Evolutionary conservation across 169 alveolate species (phyloP).

Genomic region (Cryptosporidium parvum): DNA sequence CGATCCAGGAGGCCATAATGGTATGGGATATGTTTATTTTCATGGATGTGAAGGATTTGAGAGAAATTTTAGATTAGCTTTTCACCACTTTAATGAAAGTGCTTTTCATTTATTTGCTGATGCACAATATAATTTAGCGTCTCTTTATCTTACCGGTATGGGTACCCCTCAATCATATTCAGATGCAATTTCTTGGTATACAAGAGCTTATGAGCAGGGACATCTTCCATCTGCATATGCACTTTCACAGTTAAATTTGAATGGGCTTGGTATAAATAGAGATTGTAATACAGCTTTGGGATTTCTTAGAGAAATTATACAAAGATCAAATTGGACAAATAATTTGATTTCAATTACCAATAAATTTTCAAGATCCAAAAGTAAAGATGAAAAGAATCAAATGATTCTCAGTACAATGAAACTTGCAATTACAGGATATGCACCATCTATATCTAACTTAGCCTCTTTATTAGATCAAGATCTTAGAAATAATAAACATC

Average conservation of each 20-base stretch:
- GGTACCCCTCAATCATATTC: constrained; percentile 69
- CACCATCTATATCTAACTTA: constrained; percentile 47
- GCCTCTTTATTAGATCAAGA: constrained; percentile 42
- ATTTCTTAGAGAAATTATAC: constrained; percentile 3
- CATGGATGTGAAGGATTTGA: constrained; percentile 63
- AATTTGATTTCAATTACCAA: background rate
- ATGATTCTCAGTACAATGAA: constrained; percentile 34
- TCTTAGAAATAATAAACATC: background rate
- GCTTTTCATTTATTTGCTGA: constrained; percentile 67
- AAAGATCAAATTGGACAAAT: constrained; percentile 15
- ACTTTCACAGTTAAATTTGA: constrained; percentile 54
- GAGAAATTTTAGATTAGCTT: constrained; percentile 46
- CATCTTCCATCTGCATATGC: constrained; percentile 72
- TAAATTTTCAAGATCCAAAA: background rate
- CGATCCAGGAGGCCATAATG: constrained; percentile 75
- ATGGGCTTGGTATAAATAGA: constrained; percentile 60
- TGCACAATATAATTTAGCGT: constrained; percentile 69
- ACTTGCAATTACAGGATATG: constrained; percentile 53
- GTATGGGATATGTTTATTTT: constrained; percentile 73
- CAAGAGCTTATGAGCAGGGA: constrained; percentile 72
- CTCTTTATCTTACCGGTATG: constrained; percentile 66
- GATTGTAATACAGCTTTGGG: constrained; percentile 53
- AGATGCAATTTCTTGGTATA: constrained; percentile 61
- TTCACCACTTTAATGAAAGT: constrained; percentile 73
- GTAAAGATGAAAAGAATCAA: background rate